Evolutionary conservation across 202 grass and related monocot genomes (phyloP).

Genomic region (Dendrocalamus latiflorus): DNA sequence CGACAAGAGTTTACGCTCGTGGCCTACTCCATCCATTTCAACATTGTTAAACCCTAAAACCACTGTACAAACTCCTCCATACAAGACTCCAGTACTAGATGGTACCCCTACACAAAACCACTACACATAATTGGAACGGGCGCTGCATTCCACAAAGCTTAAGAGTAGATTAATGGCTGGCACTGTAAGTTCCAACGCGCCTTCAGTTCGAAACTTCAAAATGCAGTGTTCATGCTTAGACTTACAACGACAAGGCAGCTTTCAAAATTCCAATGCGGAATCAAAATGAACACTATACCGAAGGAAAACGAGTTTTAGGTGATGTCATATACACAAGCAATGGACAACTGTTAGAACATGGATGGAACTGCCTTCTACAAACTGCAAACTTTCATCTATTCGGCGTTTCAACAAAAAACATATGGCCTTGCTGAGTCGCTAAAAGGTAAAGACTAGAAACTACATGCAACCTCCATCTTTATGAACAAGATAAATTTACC

Average conservation of each 20-base stretch:
- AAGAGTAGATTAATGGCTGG: not conserved
- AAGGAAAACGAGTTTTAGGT: not conserved
- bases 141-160: conserved; percentile 15
- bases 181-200: conserved; percentile 12
- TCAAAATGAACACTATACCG: not conserved
- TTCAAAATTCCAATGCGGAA: too few relatives aligned
- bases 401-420: conserved; percentile 8
- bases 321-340: not conserved
- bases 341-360: conserved; percentile 7
- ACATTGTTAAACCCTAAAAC: too few relatives aligned
- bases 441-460: conserved; percentile 6
- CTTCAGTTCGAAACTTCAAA: conserved; percentile 15
- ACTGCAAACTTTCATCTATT: conserved; percentile 11
- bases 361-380: not conserved
- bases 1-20: too few relatives aligned
- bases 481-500: conserved; percentile 34
- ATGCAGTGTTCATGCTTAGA: not conserved
- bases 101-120: too few relatives aligned
- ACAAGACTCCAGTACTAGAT: too few relatives aligned
- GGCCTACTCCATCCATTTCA: too few relatives aligned
- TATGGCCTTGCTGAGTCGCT: conserved; percentile 15
- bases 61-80: too few relatives aligned
- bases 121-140: not conserved
- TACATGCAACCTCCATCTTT: conserved; percentile 20
- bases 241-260: too few relatives aligned